These are phyloP conservation scores for Botrytis hyacinthi DNA, from an alignment of 2,329 filamentous ascomycete species.

Conservation along the genomic window DNA sequence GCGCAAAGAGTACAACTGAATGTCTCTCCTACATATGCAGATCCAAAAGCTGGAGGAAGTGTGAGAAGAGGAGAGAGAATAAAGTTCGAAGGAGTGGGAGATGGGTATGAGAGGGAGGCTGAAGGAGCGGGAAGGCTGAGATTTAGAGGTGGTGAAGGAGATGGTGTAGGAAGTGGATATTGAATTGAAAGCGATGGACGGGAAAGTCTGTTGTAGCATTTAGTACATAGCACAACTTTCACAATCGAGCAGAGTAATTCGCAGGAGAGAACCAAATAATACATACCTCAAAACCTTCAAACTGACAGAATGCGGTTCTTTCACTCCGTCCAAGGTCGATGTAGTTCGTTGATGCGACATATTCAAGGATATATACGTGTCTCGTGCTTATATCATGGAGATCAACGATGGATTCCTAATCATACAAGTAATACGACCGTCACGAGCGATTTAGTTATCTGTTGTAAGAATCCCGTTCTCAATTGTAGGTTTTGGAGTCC, in stretches of 20 bases:
- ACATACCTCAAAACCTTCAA: slow-evolving; percentile 70
- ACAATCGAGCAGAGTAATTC: no score
- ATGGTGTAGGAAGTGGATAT: slow-evolving; percentile 45
- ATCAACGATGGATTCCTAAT: no score
- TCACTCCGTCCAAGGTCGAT: slow-evolving; percentile 43
- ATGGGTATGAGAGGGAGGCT: slow-evolving; percentile 73
- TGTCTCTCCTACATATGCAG: slow-evolving; percentile 91
- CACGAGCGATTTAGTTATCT: neutral
- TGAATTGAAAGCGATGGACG: slow-evolving; percentile 74
- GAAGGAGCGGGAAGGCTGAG: slow-evolving; percentile 37
- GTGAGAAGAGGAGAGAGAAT: slow-evolving; percentile 67
- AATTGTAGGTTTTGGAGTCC: neutral
- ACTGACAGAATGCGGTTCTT: slow-evolving; percentile 76
- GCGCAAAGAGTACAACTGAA: slow-evolving; percentile 94
- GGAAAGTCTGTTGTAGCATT: slow-evolving; percentile 61
- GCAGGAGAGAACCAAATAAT: neutral
- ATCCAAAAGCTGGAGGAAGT: slow-evolving; percentile 86
- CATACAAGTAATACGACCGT: neutral
- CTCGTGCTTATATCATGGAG: neutral
- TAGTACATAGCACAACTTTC: neutral
- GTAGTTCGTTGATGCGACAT: slow-evolving; percentile 39
- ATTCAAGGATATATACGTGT: neutral
- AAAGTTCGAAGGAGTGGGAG: slow-evolving; percentile 42
- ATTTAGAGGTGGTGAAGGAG: slow-evolving; percentile 40
- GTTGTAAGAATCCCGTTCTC: neutral